These are phyloP conservation scores for Alternaria gansuensis DNA, from an alignment of 2,329 filamentous ascomycete genomes.

Conservation along the genomic window DNA sequence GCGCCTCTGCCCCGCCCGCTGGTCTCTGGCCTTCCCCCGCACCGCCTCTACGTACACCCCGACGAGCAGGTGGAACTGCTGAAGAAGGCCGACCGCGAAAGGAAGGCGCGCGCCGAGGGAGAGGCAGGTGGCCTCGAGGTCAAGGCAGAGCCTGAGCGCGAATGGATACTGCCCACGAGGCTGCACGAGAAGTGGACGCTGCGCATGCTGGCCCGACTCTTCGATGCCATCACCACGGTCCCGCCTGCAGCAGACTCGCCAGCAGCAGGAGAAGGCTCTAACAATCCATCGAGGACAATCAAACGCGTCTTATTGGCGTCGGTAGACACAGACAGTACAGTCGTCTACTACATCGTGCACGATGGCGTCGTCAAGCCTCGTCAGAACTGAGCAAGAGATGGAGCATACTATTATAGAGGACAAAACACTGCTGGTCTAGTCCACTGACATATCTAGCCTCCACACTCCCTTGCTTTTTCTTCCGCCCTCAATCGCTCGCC, in stretches of 20 bases:
- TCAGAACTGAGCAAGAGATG: conserved; percentile 68
- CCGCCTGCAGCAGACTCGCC: conserved; percentile 51
- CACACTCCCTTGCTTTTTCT: neutral
- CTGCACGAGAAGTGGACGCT: conserved; percentile 77
- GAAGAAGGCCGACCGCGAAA: conserved; percentile 62
- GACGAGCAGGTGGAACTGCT: conserved; percentile 81
- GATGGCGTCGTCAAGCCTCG: conserved; percentile 87
- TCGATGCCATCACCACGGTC: conserved; percentile 64
- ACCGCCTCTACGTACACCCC: conserved; percentile 78
- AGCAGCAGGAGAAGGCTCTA: conserved; percentile 18
- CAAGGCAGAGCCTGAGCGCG: conserved; percentile 58
- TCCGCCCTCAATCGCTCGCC: no score
- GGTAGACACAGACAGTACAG: conserved; percentile 80
- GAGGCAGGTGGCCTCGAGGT: conserved; percentile 55
- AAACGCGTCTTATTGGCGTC: conserved; percentile 80
- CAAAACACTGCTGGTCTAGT: conserved; percentile 8
- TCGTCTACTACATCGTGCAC: conserved; percentile 85
- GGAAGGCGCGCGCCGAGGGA: conserved; percentile 52
- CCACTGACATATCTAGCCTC: conserved; percentile 24
- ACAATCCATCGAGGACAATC: conserved; percentile 56
- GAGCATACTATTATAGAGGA: conserved; percentile 6
- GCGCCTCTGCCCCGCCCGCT: conserved; percentile 66
- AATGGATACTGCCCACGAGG: conserved; percentile 81
- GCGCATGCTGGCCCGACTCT: conserved; percentile 71
- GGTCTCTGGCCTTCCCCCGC: conserved; percentile 76